Evolutionary conservation across 805 yeast species (phyloP), one percentile per base, ranked within the genome.

Genomic region (Sporopachydermia quercuum): DNA sequence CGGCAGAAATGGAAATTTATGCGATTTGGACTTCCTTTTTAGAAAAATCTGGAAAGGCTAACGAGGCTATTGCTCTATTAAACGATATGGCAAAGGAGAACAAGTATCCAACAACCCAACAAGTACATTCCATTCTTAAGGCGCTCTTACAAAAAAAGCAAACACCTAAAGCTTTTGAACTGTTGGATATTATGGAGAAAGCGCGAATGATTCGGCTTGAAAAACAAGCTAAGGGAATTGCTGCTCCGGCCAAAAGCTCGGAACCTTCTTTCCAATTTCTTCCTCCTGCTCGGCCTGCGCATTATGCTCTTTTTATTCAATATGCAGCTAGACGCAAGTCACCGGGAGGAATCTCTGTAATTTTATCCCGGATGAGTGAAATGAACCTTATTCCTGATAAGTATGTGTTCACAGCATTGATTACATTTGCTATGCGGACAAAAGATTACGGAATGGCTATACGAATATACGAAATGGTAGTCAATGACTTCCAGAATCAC

Each of bases 21-120:
- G 44, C 39, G 16, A 35, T 47, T 6, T 49, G 53, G 53, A 35
- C 49, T 4, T 39, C 48, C n/a, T 50, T 48, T 4, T 27, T 49
- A 30, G 44, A 47, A 11, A 45, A 44, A 6, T 30, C 43, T 27
- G 48, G 45, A 11, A 37, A 46, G 15, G 38, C 37, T 17, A 45
- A 47, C 17, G 39, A 42, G 35, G 45, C 51, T 3, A 14, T 48
- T 8, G 36, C 40, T 27, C 46, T 49, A 4, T 15, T 49, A 6
- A 46, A 47, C 30, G 50, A 49, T 13, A 45, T 49, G 51, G 19
- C 42, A 2, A 42, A 41, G 11, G 34, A 40, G 15, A 42, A 46
- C 13, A 39, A 43, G 13, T 36, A 30, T 4, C 44, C 41, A 3
- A 37, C 42, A 15, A 16, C 16, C 4, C 27, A 37, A 11, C 46